Base-by-base conservation (phyloP, 2,329 filamentous ascomycete species). In the Paraphaeosphaeria minitans region DNA sequence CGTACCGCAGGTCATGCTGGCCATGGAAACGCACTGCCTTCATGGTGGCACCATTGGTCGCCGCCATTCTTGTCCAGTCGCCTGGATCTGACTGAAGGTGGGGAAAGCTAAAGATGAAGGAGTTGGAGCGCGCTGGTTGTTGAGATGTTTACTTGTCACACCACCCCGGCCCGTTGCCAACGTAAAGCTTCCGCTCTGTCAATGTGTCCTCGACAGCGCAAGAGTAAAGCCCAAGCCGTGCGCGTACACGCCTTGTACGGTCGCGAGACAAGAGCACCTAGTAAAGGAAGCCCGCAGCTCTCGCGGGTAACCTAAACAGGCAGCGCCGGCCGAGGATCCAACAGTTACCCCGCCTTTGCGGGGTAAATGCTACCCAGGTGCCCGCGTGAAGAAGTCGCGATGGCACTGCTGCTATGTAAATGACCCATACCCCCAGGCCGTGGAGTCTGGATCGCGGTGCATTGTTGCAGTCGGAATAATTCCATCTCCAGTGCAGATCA, bases 21-120 rank as follows among this genome's bases (percentile, higher is more conserved):
- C 80, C 80, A 62, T 82, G 75, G 65, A 79, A 82, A 3, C 79
- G 76, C 9, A 81, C 69, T n/a, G 80, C 80, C 59, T 80, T 79
- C 79, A 81, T 81, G 10, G 68, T 77, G 29, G 59, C 62, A 12
- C 63, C 48, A n/a, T 41, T 19, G 57, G 29, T 19, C 56, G 57
- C n/a, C 68, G 57, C 49, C 69, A 64, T 43, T 63, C 52, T 52
- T 56, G 51, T 31, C 6, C 1, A 10, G 22, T 43, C 22, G 41
- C 57, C 51, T 16, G 53, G 16, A 39, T 16, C 48, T 56, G 60
- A 60, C 10, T 13, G 46, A 13, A 41, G 19, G 49, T 13, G 33
- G 21, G 5, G 33, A 39, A 21, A 12, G 33, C 21, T 9, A 2
- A 24, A 10, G 10, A n/a, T 27, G 24, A 27, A 19, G 7, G 13